Conservation (phyloP, 2,329 filamentous ascomycete species). For the Epicoccum sorghinum region DNA sequence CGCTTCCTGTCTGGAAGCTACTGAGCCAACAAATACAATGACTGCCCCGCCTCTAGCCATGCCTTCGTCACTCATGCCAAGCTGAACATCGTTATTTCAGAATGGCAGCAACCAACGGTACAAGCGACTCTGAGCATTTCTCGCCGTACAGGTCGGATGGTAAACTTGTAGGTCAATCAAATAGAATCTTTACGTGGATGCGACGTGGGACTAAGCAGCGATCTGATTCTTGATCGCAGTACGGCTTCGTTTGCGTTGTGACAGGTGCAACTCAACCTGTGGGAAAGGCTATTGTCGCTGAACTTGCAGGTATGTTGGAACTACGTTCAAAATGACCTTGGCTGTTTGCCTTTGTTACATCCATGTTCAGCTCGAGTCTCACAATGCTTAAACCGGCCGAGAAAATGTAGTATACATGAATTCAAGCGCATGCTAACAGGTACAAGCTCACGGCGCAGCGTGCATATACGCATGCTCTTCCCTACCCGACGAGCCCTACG, state of each 20-base stretch:
- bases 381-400: background rate
- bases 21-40: conserved; percentile 29
- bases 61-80: background rate
- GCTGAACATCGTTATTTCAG: background rate
- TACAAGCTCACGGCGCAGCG: conserved; percentile 65
- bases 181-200: background rate
- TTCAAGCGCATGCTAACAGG: conserved; percentile 5
- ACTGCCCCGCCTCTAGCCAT: conserved; percentile 36
- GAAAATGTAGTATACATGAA: too few relatives aligned
- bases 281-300: conserved; percentile 64
- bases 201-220: background rate
- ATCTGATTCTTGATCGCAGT: conserved; percentile 44
- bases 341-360: too few relatives aligned
- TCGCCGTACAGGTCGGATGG: conserved; percentile 64
- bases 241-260: conserved; percentile 70
- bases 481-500: conserved; percentile 50
- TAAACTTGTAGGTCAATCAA: conserved; percentile 55
- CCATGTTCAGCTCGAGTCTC: too few relatives aligned
- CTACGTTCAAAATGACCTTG: background rate
- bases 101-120: conserved; percentile 16
- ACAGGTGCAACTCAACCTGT: conserved; percentile 67
- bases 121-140: conserved; percentile 56
- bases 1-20: background rate
- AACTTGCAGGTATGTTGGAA: conserved; percentile 59
- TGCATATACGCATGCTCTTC: conserved; percentile 66